A percentile compares a stretch with the other conserved stretches of the same genome.
These are phyloP conservation scores for Scheffersomyces lignicola DNA, from an alignment of 1,139 yeast species.

Conservation along the genomic window DNA sequence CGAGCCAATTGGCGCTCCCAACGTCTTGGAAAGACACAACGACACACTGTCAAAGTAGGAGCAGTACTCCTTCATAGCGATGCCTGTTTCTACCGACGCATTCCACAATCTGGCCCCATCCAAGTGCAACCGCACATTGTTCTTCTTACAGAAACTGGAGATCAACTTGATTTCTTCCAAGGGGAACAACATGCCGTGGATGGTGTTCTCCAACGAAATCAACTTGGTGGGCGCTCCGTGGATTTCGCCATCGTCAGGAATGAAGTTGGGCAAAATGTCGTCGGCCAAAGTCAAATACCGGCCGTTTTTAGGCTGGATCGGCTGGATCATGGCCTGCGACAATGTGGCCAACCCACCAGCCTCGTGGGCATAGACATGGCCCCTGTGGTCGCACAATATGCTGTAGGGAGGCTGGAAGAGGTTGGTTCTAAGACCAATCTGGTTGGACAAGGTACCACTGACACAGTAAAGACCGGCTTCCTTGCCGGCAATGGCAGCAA, in stretches of 20 bases:
- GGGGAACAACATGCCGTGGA: slow-evolving; percentile 47
- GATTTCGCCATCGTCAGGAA: slow-evolving; percentile 50
- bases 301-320: slow-evolving; percentile 40
- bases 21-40: slow-evolving; percentile 44
- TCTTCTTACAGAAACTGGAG: slow-evolving; percentile 33
- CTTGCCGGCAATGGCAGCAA: slow-evolving; percentile 40
- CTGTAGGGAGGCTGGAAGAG: slow-evolving; percentile 48
- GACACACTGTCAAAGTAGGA: slow-evolving; percentile 45
- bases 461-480: slow-evolving; percentile 45
- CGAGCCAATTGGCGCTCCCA: slow-evolving; percentile 51
- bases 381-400: slow-evolving; percentile 40
- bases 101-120: slow-evolving; percentile 53
- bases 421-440: slow-evolving; percentile 41
- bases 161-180: slow-evolving; percentile 41
- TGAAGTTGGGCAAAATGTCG: slow-evolving; percentile 35
- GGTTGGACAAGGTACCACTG: slow-evolving; percentile 49
- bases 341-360: slow-evolving; percentile 49
- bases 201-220: slow-evolving; percentile 46
- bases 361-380: slow-evolving; percentile 42
- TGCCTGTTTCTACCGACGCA: slow-evolving; percentile 43
- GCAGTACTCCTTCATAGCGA: slow-evolving; percentile 39
- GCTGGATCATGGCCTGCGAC: slow-evolving; percentile 47
- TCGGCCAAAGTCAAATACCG: slow-evolving; percentile 39
- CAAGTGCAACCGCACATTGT: slow-evolving; percentile 39
- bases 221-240: slow-evolving; percentile 50